These are phyloP conservation scores for Plenodomus biglobosus DNA, from an alignment of 2,329 filamentous ascomycete species.

Conservation along the genomic window DNA sequence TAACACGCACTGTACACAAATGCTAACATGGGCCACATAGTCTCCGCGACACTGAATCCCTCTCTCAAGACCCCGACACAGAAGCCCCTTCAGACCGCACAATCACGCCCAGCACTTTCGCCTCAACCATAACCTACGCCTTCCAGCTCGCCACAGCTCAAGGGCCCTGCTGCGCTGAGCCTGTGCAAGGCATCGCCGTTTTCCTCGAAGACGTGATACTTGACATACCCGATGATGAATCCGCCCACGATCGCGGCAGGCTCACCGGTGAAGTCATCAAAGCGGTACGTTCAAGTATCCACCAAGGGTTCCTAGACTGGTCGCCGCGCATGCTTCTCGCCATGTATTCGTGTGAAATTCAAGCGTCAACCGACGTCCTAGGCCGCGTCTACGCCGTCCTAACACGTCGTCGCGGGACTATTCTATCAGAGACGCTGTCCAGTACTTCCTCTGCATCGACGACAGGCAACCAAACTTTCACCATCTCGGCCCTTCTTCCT, in stretches of 20 bases:
- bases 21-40: conserved; percentile 19
- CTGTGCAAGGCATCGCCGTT: conserved; percentile 88
- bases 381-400: conserved; percentile 96
- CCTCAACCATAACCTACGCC: conserved; percentile 87
- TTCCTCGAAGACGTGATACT: conserved; percentile 80
- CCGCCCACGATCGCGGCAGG: conserved; percentile 69
- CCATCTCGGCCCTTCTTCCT: conserved; percentile 81
- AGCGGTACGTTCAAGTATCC: conserved; percentile 79
- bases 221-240: conserved; percentile 53
- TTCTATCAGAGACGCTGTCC: conserved; percentile 87
- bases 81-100: conserved; percentile 16
- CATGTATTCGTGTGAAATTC: conserved; percentile 98
- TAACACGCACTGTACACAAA: too few species aligned
- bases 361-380: conserved; percentile 92
- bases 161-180: conserved; percentile 89
- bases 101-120: conserved; percentile 67
- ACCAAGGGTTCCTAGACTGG: conserved; percentile 90
- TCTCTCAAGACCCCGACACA: conserved; percentile 27
- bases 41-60: conserved; percentile 31
- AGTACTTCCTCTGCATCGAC: conserved; percentile 95
- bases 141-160: conserved; percentile 91
- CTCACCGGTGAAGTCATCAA: conserved; percentile 93
- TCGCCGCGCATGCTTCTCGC: conserved; percentile 90
- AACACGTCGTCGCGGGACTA: conserved; percentile 86
- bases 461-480: conserved; percentile 91